Conservation (phyloP, 1,284 basidiomycete species). For the Sporisorium sorghi region DNA sequence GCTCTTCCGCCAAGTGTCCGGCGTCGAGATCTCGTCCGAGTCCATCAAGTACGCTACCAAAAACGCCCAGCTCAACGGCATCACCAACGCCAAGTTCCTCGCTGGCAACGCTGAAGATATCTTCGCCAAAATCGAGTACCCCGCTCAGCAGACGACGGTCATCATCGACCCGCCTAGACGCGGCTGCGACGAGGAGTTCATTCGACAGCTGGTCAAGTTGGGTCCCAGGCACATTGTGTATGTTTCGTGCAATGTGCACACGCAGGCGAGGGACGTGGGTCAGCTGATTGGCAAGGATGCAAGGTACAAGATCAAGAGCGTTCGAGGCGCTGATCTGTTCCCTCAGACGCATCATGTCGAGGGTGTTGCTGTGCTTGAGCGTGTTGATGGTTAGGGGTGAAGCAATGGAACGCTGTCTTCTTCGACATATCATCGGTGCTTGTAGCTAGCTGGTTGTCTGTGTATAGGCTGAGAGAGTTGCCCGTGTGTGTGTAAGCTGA, state of each 20-base stretch:
- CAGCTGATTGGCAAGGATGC: conserved; percentile 50
- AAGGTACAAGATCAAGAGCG: conserved; percentile 60
- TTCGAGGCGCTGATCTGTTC: conserved; percentile 67
- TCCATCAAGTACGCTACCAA: conserved; percentile 82
- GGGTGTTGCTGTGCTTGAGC: conserved; percentile 63
- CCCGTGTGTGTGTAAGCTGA: no score
- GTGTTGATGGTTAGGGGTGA: conserved; percentile 12
- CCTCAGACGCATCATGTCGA: conserved; percentile 69
- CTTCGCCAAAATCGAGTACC: conserved; percentile 75
- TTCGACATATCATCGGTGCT: no score
- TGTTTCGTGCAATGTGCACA: conserved; percentile 80
- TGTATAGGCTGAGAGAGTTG: no score
- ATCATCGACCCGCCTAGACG: conserved; percentile 64
- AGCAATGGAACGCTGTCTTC: no score
- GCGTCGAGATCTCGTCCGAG: conserved; percentile 82
- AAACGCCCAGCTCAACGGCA: conserved; percentile 82
- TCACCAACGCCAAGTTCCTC: conserved; percentile 72
- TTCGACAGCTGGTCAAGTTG: conserved; percentile 65
- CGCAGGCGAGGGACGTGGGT: conserved; percentile 71
- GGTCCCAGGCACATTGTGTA: conserved; percentile 64
- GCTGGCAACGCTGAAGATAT: conserved; percentile 74
- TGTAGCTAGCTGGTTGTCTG: no score
- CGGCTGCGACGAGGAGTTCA: conserved; percentile 63
- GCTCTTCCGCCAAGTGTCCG: conserved; percentile 82
- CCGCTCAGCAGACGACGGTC: conserved; percentile 76